Base-by-base conservation (phyloP, 108 stramenopile species). In the Cylindrotheca fusiformis region DNA sequence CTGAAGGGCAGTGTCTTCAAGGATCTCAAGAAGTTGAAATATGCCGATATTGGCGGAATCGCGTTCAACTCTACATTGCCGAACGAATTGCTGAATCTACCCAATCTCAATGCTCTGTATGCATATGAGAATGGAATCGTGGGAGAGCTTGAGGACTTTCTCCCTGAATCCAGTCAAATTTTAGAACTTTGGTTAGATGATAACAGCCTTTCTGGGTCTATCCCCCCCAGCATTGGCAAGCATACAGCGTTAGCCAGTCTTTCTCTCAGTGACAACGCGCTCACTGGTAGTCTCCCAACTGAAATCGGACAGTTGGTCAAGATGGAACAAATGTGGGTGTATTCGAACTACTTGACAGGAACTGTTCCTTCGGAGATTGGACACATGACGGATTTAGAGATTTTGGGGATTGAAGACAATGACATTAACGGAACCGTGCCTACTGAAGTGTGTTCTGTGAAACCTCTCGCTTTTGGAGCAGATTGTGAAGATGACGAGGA, bases 171-270 rank as follows among this genome's bases (percentile, higher is more conserved):
- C 1, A 50, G 18, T 4, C 6, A 20, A 27, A 33, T 71, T 32
- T 33, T 57, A 4, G 77, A 78, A 52, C 6, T 74, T 19, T 78
- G 77, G 77, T 26, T 78, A 14, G 77, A 73, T 31, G 31, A 49
- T 1, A 78, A 73, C 51, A 44, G 23, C 1, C 18, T 78, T 0
- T 22, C 20, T 12, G 80, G 80, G 27, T 63, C 67, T 1, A 81
- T 88, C 51, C 88, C 88, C 17, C 24, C 63, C n/a, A 72, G 69
- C 59, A 69, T 78, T 52, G 79, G 81, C 24, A 29, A 53, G 19
- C 30, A 68, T 45, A 64, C 28, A 19, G 25, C 26, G 2, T 48
- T 81, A 24, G 45, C 32, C 10, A 61, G 53, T 36, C 36, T 79
- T 24, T 58, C 55, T 32, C n/a, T 75, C 17, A 50, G 63, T 21